Conservation (phyloP, 2,329 filamentous ascomycete genomes). For the Stagonosporopsis vannaccii region DNA sequence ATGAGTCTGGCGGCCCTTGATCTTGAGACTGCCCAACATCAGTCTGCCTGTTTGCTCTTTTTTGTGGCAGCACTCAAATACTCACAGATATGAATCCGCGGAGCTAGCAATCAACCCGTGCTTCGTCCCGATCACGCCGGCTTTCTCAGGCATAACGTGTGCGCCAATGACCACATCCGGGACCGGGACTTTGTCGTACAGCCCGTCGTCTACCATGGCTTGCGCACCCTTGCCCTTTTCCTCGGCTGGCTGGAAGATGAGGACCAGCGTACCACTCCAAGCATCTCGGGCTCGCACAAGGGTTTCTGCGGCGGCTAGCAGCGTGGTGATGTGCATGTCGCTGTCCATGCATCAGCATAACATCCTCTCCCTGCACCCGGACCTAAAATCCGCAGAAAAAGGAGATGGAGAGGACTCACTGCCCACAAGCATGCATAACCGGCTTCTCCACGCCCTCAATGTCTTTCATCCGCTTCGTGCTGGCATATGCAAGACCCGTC, state of each 20-base stretch:
- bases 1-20: constrained; percentile 67
- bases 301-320: constrained; percentile 63
- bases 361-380: background rate
- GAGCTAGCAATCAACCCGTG: constrained; percentile 52
- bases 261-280: constrained; percentile 70
- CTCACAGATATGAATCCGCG: constrained; percentile 50
- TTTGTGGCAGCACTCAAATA: background rate
- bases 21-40: constrained; percentile 56
- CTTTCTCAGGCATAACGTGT: constrained; percentile 61
- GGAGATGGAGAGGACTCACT: constrained; percentile 11
- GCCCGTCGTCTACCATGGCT: constrained; percentile 67
- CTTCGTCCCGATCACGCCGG: constrained; percentile 52
- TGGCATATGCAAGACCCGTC: constrained; percentile 64
- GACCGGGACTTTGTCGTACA: constrained; percentile 62
- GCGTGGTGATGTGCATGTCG: constrained; percentile 66
- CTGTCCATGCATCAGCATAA: background rate
- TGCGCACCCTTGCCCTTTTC: constrained; percentile 69
- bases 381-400: background rate
- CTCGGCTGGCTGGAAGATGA: constrained; percentile 73
- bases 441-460: constrained; percentile 59
- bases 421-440: constrained; percentile 74
- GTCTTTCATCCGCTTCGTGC: constrained; percentile 55
- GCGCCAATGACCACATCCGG: constrained; percentile 65
- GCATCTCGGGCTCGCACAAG: constrained; percentile 53
- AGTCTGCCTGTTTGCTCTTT: background rate